Percentiles rank a stretch among this genome's conserved stretches.
Conservation (phyloP, 306 rosid genomes). For the Vigna mungo region DNA sequence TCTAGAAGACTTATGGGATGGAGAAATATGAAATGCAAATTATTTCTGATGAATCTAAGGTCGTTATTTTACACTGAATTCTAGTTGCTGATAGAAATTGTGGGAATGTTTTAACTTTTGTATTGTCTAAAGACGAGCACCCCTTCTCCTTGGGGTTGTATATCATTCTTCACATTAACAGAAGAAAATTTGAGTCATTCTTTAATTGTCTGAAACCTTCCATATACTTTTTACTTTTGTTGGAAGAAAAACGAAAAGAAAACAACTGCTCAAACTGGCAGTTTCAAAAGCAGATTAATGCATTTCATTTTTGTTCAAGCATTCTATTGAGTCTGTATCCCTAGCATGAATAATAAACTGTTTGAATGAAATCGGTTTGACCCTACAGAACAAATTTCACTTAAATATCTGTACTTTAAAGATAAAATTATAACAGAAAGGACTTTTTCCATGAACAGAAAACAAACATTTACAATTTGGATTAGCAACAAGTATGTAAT, state of each 20-base stretch:
- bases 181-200: not conserved
- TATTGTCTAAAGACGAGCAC: not conserved
- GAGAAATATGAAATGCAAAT: slow-evolving; percentile 59
- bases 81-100: slow-evolving; percentile 19
- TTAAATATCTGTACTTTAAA: not conserved
- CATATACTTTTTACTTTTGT: not conserved
- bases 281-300: not conserved
- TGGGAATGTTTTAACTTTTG: slow-evolving; percentile 6
- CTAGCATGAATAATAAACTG: not conserved
- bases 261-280: not conserved
- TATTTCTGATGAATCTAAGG: not conserved
- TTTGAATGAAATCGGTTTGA: not conserved
- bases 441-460: not conserved
- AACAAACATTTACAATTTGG: not conserved
- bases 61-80: slow-evolving; percentile 41
- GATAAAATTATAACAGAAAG: not conserved
- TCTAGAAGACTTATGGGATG: slow-evolving; percentile 78
- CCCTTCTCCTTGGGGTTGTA: slow-evolving; percentile 5
- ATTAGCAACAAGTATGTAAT: not conserved
- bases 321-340: not conserved
- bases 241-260: slow-evolving; percentile 18
- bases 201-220: not conserved
- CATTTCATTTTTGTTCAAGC: slow-evolving; percentile 11
- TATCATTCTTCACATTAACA: slow-evolving; percentile 6
- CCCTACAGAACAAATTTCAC: not conserved